Evolutionary conservation across 2,329 filamentous ascomycete genomes (phyloP).

Genomic region (Fusarium abutilonis): DNA sequence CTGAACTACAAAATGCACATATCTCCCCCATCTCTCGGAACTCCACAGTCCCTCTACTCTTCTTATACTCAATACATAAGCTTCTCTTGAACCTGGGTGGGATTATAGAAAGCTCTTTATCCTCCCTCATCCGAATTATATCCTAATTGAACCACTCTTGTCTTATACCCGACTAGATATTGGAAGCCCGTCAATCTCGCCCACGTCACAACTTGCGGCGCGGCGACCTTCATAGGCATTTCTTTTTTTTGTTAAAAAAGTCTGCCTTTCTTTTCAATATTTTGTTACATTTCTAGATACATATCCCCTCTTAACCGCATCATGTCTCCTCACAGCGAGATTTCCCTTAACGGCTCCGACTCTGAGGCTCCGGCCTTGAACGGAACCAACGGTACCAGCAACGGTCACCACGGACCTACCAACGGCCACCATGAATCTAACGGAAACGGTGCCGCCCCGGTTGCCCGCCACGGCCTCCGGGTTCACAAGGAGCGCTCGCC

Average conservation of each 20-base stretch:
- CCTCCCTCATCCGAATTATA: conserved; percentile 6
- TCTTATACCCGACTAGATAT: conserved; percentile 7
- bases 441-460: conserved; percentile 36
- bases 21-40: conserved; percentile 34
- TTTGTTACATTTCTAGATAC: conserved; percentile 7
- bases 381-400: conserved; percentile 34
- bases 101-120: conserved; percentile 16
- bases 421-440: conserved; percentile 30
- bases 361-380: conserved; percentile 36
- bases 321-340: conserved; percentile 53
- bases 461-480: conserved; percentile 34
- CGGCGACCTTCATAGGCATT: conserved; percentile 14
- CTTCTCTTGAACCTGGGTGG: conserved; percentile 15
- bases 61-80: conserved; percentile 31
- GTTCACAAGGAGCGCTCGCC: conserved; percentile 40
- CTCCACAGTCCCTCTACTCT: conserved; percentile 28
- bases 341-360: conserved; percentile 42
- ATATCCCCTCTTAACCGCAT: conserved; percentile 24
- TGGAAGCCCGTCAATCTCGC: conserved; percentile 4
- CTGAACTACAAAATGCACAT: conserved; percentile 44
- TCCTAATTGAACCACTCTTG: conserved; percentile 14
- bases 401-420: conserved; percentile 24
- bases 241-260: conserved; percentile 10
- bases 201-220: conserved; percentile 21
- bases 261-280: not conserved